Conservation (phyloP, 2,329 filamentous ascomycete species). For the Colletotrichum aenigma region DNA sequence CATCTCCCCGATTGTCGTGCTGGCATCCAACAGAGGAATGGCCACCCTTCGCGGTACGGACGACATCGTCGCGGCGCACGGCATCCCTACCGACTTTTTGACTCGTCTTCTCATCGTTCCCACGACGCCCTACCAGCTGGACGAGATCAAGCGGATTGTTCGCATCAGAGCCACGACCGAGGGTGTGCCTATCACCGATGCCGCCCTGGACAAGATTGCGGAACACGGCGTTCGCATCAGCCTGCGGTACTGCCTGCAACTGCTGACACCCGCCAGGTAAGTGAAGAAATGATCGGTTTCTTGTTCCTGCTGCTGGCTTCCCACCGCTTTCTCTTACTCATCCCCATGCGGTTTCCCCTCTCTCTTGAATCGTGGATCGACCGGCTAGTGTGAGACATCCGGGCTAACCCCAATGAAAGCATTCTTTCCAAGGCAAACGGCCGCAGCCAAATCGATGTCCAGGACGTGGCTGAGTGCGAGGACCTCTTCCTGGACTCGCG, state of each 20-base stretch:
- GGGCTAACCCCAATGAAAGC: slow-evolving; percentile 47
- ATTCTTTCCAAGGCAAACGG: slow-evolving; percentile 89
- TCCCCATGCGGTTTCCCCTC: background rate
- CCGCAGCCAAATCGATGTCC: slow-evolving; percentile 75
- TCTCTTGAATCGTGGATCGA: slow-evolving; percentile 5
- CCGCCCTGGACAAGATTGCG: slow-evolving; percentile 85
- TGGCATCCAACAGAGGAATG: slow-evolving; percentile 95
- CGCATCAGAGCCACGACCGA: slow-evolving; percentile 83
- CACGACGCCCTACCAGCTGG: slow-evolving; percentile 84
- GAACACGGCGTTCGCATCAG: slow-evolving; percentile 88
- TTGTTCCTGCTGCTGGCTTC: background rate
- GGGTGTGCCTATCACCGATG: slow-evolving; percentile 77
- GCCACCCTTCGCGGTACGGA: slow-evolving; percentile 89
- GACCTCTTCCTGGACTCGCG: slow-evolving; percentile 84
- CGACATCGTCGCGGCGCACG: slow-evolving; percentile 84
- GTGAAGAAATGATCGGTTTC: slow-evolving; percentile 26
- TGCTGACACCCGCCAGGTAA: slow-evolving; percentile 83
- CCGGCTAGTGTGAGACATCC: slow-evolving; percentile 31
- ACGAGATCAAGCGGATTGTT: slow-evolving; percentile 94
- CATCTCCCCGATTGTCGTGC: slow-evolving; percentile 95
- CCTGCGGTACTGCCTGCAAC: slow-evolving; percentile 89
- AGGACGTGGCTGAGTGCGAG: slow-evolving; percentile 81
- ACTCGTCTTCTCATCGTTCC: slow-evolving; percentile 95
- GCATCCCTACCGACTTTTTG: slow-evolving; percentile 91
- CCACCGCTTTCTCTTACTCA: slow-evolving; percentile 2